Conservation (phyloP, 2,329 filamentous ascomycete species). For the Teratosphaeria nubilosa region DNA sequence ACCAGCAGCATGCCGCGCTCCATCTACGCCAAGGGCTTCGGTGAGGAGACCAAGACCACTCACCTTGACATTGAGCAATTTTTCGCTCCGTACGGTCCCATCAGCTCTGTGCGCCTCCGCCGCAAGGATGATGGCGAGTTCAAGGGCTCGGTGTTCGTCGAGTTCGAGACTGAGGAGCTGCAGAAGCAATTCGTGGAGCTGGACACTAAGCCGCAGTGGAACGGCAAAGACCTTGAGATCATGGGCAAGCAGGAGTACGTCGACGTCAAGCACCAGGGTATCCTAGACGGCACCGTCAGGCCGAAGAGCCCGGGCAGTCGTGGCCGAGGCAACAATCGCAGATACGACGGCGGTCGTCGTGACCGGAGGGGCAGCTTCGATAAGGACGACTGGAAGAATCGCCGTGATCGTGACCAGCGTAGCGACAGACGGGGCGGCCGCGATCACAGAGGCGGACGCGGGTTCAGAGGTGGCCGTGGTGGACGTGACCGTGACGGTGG, state of each 20-base stretch:
- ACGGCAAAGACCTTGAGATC: slow-evolving; percentile 67
- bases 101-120: slow-evolving; percentile 77
- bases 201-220: slow-evolving; percentile 74
- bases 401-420: slow-evolving; percentile 5
- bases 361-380: slow-evolving; percentile 2
- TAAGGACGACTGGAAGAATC: slow-evolving; percentile 7
- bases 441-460: slow-evolving; percentile 5
- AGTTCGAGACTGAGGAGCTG: slow-evolving; percentile 71
- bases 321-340: slow-evolving; percentile 12
- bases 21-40: slow-evolving; percentile 92
- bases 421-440: slow-evolving; percentile 2
- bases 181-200: slow-evolving; percentile 70
- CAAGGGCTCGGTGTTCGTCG: slow-evolving; percentile 95
- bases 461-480: neutral
- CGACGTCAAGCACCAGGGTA: slow-evolving; percentile 37
- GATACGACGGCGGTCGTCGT: neutral
- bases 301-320: slow-evolving; percentile 7
- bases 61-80: slow-evolving; percentile 93
- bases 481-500: slow-evolving; percentile 1
- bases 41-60: slow-evolving; percentile 67
- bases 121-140: slow-evolving; percentile 63
- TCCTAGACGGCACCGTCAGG: slow-evolving; percentile 32
- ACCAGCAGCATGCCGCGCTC: slow-evolving; percentile 61
- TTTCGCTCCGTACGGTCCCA: slow-evolving; percentile 69
- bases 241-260: slow-evolving; percentile 86